Evolutionary conservation across 805 yeast genomes (phyloP).

Genomic region (Scheffersomyces ergatensis): DNA sequence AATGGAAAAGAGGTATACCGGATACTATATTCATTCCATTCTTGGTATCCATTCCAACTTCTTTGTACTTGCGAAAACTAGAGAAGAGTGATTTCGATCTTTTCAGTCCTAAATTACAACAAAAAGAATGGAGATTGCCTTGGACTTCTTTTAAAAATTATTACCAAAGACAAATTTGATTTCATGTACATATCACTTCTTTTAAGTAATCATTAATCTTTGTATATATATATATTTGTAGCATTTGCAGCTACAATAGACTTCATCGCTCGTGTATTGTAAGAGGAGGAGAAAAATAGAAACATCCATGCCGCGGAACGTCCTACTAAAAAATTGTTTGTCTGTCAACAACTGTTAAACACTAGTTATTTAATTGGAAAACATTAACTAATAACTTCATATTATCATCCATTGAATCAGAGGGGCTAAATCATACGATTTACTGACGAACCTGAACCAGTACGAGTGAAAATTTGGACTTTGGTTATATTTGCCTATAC

Average conservation of each 20-base stretch:
- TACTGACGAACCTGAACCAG: no score
- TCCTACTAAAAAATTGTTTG: no score
- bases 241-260: neutral
- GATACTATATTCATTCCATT: slow-evolving; percentile 68
- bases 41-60: slow-evolving; percentile 65
- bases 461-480: no score
- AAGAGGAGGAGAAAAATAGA: no score
- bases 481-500: no score
- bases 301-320: no score
- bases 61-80: slow-evolving; percentile 57
- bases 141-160: slow-evolving; percentile 55
- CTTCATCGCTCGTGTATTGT: no score
- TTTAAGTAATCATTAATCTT: neutral
- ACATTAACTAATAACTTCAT: no score
- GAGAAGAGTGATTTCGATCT: slow-evolving; percentile 68
- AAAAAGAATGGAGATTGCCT: slow-evolving; percentile 65
- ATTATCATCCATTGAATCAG: no score
- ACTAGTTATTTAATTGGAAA: no score
- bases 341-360: no score
- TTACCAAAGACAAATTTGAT: slow-evolving; percentile 33
- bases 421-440: no score
- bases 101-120: slow-evolving; percentile 38
- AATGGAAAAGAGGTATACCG: slow-evolving; percentile 49
- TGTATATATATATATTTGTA: neutral
- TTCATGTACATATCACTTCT: neutral